phyloP scores from a whole-genome alignment of 768 basidiomycete species.

The Russula sp. region DNA sequence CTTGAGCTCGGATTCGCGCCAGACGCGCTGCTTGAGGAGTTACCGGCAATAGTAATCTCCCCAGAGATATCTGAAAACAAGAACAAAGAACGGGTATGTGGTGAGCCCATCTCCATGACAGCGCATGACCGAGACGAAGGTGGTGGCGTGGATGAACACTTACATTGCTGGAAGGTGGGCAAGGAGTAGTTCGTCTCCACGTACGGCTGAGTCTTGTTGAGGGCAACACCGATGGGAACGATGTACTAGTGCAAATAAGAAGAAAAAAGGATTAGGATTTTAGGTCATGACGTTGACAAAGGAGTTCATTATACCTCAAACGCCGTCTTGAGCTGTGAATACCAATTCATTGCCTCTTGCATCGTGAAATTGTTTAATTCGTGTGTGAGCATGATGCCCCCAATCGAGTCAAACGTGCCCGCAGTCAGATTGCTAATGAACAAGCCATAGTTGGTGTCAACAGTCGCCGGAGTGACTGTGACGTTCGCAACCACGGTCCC shows the following conservation, averaged over 20 bases:
- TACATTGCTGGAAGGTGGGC: slow-evolving; percentile 50
- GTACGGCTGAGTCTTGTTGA: slow-evolving; percentile 54
- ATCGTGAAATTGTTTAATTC: slow-evolving; percentile 62
- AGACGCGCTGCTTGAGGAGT: too few species aligned
- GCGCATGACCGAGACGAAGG: background rate
- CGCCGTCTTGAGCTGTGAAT: slow-evolving; percentile 43
- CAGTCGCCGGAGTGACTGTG: slow-evolving; percentile 7
- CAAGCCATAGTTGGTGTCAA: slow-evolving; percentile 15
- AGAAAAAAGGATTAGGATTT: background rate
- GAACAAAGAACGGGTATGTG: background rate
- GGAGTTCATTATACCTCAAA: slow-evolving; percentile 43
- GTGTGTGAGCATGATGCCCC: slow-evolving; percentile 55
- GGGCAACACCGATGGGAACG: slow-evolving; percentile 52
- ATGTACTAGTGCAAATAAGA: slow-evolving; percentile 35
- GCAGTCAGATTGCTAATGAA: slow-evolving; percentile 20
- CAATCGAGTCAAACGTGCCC: slow-evolving; percentile 31
- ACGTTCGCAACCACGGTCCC: slow-evolving; percentile 13
- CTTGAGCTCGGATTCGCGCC: too few species aligned
- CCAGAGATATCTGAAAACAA: too few species aligned
- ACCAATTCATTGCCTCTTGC: slow-evolving; percentile 55
- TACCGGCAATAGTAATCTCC: too few species aligned
- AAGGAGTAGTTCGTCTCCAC: slow-evolving; percentile 45
- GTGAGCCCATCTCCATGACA: background rate
- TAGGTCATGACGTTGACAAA: background rate
- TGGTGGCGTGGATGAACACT: slow-evolving; percentile 26